Percentiles rank a stretch among this genome's conserved stretches.
Conservation (phyloP, 352 stramenopile genomes). For the Globisporangium yorkense region DNA sequence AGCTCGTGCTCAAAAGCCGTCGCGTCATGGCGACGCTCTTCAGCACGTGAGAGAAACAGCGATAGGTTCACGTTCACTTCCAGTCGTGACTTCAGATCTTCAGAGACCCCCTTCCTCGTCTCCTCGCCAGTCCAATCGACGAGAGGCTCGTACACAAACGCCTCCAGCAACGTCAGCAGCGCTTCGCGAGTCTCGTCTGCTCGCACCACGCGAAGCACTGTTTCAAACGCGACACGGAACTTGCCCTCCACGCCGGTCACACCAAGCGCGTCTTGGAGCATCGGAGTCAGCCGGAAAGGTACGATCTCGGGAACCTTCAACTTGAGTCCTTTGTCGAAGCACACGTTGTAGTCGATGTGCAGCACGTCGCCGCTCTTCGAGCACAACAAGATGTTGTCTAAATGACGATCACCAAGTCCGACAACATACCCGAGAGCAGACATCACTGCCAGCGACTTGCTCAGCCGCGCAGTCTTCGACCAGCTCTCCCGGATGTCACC, state of each 20-base stretch:
- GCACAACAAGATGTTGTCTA: slow-evolving; percentile 90
- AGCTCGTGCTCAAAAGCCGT: slow-evolving; percentile 39
- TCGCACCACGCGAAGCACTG: slow-evolving; percentile 64
- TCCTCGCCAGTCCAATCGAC: slow-evolving; percentile 65
- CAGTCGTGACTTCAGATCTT: slow-evolving; percentile 59
- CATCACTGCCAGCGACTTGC: slow-evolving; percentile 81
- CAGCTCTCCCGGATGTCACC: slow-evolving; percentile 59
- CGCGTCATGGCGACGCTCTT: slow-evolving; percentile 68
- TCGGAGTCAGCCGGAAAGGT: slow-evolving; percentile 86
- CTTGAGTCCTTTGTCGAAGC: slow-evolving; percentile 85
- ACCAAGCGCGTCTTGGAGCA: slow-evolving; percentile 71
- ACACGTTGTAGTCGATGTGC: slow-evolving; percentile 92
- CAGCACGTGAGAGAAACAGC: slow-evolving; percentile 73
- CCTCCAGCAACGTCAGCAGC: slow-evolving; percentile 69
- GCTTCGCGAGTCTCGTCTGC: slow-evolving; percentile 57
- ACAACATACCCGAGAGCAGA: slow-evolving; percentile 86
- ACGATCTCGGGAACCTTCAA: slow-evolving; percentile 89
- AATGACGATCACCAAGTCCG: slow-evolving; percentile 87
- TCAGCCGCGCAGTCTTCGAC: slow-evolving; percentile 48
- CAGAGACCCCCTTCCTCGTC: slow-evolving; percentile 23
- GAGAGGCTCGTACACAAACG: slow-evolving; percentile 85
- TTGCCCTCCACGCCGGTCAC: slow-evolving; percentile 67
- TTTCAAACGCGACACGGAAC: slow-evolving; percentile 70
- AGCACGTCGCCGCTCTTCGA: slow-evolving; percentile 72
- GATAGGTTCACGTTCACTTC: slow-evolving; percentile 84